phyloP scores from a whole-genome alignment of 306 rosid species.

The Gastrolobium villosum region DNA sequence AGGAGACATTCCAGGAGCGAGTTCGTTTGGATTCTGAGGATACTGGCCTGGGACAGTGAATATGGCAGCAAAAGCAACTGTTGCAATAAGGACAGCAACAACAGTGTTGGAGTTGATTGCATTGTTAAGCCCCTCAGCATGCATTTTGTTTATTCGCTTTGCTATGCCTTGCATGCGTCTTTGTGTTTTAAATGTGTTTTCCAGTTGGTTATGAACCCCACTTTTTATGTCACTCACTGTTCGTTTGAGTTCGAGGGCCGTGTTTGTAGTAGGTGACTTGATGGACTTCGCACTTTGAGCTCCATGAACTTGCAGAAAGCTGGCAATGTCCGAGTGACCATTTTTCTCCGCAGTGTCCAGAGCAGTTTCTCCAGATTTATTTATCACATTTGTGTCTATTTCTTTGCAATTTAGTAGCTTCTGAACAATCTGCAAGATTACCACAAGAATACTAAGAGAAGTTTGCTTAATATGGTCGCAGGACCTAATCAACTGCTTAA shows the following conservation, averaged over 20 bases:
- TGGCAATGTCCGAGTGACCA: constrained; percentile 53
- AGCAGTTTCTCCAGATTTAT: constrained; percentile 76
- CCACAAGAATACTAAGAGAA: constrained; percentile 11
- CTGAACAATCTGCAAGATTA: constrained; percentile 64
- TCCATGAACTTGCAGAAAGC: constrained; percentile 60
- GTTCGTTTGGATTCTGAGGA: neutral
- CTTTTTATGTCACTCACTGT: constrained; percentile 83
- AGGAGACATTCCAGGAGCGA: constrained; percentile 49
- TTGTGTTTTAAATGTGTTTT: constrained; percentile 74
- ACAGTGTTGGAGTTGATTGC: constrained; percentile 82
- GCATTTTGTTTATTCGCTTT: constrained; percentile 78
- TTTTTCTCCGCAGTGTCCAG: constrained; percentile 75
- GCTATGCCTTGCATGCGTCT: constrained; percentile 73
- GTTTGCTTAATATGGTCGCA: constrained; percentile 35
- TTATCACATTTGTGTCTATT: constrained; percentile 55
- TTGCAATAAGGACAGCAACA: constrained; percentile 86
- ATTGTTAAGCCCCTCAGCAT: constrained; percentile 81
- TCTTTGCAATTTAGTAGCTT: constrained; percentile 62
- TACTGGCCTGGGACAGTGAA: constrained; percentile 78
- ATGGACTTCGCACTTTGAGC: constrained; percentile 70
- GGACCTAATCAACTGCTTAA: constrained; percentile 31
- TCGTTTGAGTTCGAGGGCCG: constrained; percentile 70
- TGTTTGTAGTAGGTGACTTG: constrained; percentile 53
- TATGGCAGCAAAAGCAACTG: constrained; percentile 88
- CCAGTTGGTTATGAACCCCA: constrained; percentile 85